Conservation (phyloP, 1,284 basidiomycete species). For the Pterulicium gracile region DNA sequence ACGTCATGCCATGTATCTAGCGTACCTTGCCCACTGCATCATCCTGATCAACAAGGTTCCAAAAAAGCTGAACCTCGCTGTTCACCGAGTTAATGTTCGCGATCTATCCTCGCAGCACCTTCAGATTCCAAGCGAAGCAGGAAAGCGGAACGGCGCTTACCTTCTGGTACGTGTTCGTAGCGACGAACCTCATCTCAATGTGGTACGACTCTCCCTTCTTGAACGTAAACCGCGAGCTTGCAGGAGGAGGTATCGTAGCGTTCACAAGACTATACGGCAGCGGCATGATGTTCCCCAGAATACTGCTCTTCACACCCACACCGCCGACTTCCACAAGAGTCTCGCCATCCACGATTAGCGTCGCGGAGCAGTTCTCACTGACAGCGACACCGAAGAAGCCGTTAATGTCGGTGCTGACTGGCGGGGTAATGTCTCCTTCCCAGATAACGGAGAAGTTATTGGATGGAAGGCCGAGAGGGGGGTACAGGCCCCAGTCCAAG, state of each 20-base stretch:
- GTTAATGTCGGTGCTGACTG: constrained; percentile 12
- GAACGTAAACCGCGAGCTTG: constrained; percentile 14
- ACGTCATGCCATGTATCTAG: neutral
- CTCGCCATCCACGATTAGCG: constrained; percentile 14
- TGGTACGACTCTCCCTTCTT: constrained; percentile 12
- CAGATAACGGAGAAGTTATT: constrained; percentile 22
- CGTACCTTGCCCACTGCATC: constrained; percentile 15
- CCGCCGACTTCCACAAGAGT: constrained; percentile 11
- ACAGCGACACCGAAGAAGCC: constrained; percentile 16
- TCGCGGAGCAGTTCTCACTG: constrained; percentile 13
- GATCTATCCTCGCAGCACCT: constrained; percentile 9
- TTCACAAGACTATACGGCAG: constrained; percentile 13
- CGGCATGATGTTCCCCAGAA: constrained; percentile 17
- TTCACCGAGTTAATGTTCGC: constrained; percentile 19
- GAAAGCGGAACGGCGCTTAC: neutral
- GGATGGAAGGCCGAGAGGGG: constrained; percentile 17
- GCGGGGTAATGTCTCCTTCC: constrained; percentile 17
- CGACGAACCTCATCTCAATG: constrained; percentile 17
- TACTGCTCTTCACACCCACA: constrained; percentile 13
- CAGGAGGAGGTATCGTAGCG: constrained; percentile 15
- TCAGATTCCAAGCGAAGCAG: neutral
- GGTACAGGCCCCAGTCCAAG: constrained; percentile 19
- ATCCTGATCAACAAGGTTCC: constrained; percentile 17
- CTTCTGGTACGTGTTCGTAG: constrained; percentile 17
- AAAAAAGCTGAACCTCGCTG: constrained; percentile 18